phyloP scores from a whole-genome alignment of 768 basidiomycete species.

The Kwoniella sp. region DNA sequence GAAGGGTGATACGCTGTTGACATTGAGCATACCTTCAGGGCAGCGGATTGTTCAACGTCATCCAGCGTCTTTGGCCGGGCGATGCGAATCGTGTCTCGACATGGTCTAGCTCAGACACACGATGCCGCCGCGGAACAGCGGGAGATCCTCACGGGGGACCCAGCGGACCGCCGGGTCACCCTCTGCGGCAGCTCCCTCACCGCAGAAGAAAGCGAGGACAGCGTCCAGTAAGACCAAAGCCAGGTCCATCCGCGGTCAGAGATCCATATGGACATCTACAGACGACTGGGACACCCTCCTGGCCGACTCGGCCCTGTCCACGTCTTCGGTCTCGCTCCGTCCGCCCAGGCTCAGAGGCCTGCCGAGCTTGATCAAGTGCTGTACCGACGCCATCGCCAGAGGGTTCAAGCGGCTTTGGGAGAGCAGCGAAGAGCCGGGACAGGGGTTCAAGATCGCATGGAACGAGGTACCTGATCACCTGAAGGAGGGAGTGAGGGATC shows the following conservation, averaged over 20 bases:
- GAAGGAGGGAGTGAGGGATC: conserved; percentile 27
- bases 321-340: conserved; percentile 31
- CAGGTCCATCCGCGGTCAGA: neutral
- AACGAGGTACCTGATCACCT: conserved; percentile 25
- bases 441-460: conserved; percentile 31
- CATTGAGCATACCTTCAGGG: too few species aligned
- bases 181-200: too few species aligned
- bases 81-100: too few species aligned
- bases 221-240: neutral
- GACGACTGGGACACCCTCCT: conserved; percentile 40
- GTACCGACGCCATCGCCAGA: conserved; percentile 16
- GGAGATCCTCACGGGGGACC: too few species aligned
- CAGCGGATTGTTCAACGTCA: too few species aligned
- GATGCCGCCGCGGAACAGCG: too few species aligned
- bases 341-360: conserved; percentile 23
- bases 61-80: too few species aligned
- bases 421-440: conserved; percentile 4
- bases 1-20: too few species aligned
- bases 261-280: conserved; percentile 32
- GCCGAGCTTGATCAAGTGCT: conserved; percentile 20
- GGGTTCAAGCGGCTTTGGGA: conserved; percentile 37
- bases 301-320: conserved; percentile 26
- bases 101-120: too few species aligned
- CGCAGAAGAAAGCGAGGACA: neutral
- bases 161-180: too few species aligned